phyloP scores from a whole-genome alignment of 768 basidiomycete species.

The Trametes coccinea region DNA sequence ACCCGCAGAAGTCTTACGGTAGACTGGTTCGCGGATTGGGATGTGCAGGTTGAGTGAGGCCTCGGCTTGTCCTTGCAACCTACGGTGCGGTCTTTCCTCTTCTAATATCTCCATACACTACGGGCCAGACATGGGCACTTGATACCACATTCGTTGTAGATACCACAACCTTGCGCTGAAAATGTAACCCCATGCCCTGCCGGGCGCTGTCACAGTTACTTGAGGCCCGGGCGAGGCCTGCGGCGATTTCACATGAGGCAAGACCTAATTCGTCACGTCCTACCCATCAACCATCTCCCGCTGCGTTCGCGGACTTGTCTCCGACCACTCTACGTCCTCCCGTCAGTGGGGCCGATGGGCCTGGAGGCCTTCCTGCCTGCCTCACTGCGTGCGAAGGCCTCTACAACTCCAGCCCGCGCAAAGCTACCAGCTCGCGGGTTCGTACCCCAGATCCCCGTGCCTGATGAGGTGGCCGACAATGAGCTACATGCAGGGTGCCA shows the following conservation, averaged over 20 bases:
- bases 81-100: not conserved
- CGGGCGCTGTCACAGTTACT: too few relatives aligned
- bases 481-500: not conserved
- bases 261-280: too few relatives aligned
- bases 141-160: not conserved
- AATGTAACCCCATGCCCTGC: not conserved
- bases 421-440: not conserved
- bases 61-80: not conserved
- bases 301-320: too few relatives aligned
- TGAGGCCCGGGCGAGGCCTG: too few relatives aligned
- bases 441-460: not conserved
- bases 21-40: constrained; percentile 21
- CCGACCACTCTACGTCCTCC: too few relatives aligned
- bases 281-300: too few relatives aligned
- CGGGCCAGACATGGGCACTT: not conserved
- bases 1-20: not conserved
- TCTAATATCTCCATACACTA: not conserved
- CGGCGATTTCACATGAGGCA: too few relatives aligned
- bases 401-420: not conserved
- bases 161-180: not conserved
- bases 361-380: not conserved
- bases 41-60: constrained; percentile 7
- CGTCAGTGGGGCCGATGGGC: not conserved
- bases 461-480: not conserved
- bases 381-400: not conserved